Base-by-base conservation (phyloP, 2,329 filamentous ascomycete species). In the Coniochaeta sp. region DNA sequence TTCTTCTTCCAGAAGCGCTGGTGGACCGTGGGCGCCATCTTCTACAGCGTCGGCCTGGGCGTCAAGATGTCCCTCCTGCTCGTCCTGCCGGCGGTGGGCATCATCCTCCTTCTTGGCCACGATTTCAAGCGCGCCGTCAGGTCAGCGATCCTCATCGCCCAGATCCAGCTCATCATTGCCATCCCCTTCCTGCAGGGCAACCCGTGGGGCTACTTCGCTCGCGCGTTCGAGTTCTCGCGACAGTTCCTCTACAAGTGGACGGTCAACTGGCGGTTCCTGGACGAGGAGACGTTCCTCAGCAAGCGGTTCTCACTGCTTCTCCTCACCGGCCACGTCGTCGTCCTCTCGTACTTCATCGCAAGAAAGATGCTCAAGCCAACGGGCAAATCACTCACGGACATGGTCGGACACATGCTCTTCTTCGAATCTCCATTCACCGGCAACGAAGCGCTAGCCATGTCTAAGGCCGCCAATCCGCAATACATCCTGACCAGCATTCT, bases 201-300 rank as follows among this genome's bases (percentile, higher is more conserved):
- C 59, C 69, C 83, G 20, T 68, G 70, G 53, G 88, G 85, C 26
- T 99, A 99, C 65, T 65, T 95, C 16, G 79, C 81, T 46, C 79
- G 87, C 56, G 91, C 94, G 0, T 99, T 99, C 65, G 91, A 99
- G 71, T 78, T 99, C 53, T 91, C 88, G 46, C 80, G 94, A 51
- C 83, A 89, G 60, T 99, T 99, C 71, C 78, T 96, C 61, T 97
- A 92, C 76, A 91, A 92, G 70, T 99, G 94, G 94, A 99, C 94
- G 0, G 94, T 99, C 59, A 99, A 99, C 69, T 99, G 94, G 94
- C 84, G 91, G 51, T 97, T 97, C 66, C 71, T 96, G n/a, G 85
- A 87, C 14, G 91, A 96, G 68, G 81, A 87, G 6, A 69, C 73
- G 0, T 99, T 99, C 61, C 77, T 95, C 46, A 79, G 77, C 58